Conservation (phyloP, 2,329 filamentous ascomycete species). For the Claviceps digitariae region DNA sequence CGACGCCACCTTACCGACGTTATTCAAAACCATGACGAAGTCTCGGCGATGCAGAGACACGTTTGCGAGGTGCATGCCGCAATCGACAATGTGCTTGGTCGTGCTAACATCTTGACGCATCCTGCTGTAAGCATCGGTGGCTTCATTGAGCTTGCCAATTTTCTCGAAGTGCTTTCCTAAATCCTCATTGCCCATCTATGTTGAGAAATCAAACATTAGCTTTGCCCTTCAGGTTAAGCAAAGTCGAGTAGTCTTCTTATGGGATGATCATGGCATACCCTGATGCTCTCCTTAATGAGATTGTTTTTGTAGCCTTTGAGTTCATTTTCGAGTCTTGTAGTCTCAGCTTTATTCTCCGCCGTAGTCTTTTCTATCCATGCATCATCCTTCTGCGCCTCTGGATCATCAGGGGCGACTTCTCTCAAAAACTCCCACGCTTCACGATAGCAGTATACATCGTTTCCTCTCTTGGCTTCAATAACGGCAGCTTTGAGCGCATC, state of each 20-base stretch:
- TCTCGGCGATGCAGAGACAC: slow-evolving; percentile 65
- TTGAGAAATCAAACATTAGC: not conserved
- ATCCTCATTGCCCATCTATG: slow-evolving; percentile 87
- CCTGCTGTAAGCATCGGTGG: slow-evolving; percentile 64
- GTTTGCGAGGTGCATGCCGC: slow-evolving; percentile 64
- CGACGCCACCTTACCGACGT: slow-evolving; percentile 49
- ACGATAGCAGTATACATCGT: slow-evolving; percentile 59
- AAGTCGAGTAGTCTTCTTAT: not conserved
- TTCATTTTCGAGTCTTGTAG: slow-evolving; percentile 65
- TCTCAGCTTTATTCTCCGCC: slow-evolving; percentile 54
- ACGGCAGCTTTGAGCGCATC: slow-evolving; percentile 75
- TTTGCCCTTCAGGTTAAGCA: not conserved
- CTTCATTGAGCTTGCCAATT: slow-evolving; percentile 58
- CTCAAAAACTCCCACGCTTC: slow-evolving; percentile 53
- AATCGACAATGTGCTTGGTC: slow-evolving; percentile 68
- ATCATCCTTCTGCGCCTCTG: slow-evolving; percentile 52
- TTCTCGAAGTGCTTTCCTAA: slow-evolving; percentile 71
- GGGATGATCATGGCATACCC: slow-evolving; percentile 35
- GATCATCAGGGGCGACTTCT: slow-evolving; percentile 49
- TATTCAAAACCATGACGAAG: slow-evolving; percentile 54
- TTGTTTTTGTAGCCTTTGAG: slow-evolving; percentile 94
- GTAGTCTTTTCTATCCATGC: slow-evolving; percentile 63
- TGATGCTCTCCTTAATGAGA: slow-evolving; percentile 89
- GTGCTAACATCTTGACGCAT: slow-evolving; percentile 89
- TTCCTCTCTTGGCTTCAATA: slow-evolving; percentile 59